phyloP scores from a whole-genome alignment of 2,329 filamentous ascomycete genomes.

The Xylariomycetidae sp. region DNA sequence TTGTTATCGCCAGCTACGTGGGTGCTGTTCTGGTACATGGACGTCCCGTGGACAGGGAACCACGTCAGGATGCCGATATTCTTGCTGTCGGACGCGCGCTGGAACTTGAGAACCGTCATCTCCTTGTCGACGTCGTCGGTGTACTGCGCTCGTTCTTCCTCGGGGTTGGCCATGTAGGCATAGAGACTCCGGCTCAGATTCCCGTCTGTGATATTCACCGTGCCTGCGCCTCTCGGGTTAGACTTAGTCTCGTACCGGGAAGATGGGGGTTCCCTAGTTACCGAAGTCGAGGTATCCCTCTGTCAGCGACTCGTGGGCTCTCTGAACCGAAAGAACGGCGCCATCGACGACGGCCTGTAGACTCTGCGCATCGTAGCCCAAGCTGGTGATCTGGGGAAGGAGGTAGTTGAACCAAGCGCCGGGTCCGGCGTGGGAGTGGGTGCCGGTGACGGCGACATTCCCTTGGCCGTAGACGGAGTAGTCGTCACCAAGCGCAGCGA shows the following conservation, averaged over 20 bases:
- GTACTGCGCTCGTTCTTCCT: slow-evolving; percentile 65
- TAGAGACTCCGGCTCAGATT: slow-evolving; percentile 83
- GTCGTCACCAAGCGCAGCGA: slow-evolving; percentile 62
- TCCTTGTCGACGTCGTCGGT: slow-evolving; percentile 63
- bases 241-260: background rate
- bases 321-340: slow-evolving; percentile 70
- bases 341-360: slow-evolving; percentile 86
- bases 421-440: slow-evolving; percentile 85
- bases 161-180: slow-evolving; percentile 79
- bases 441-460: slow-evolving; percentile 86
- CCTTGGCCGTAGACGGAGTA: slow-evolving; percentile 71
- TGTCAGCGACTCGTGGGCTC: slow-evolving; percentile 67
- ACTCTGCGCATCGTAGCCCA: slow-evolving; percentile 80
- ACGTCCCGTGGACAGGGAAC: slow-evolving; percentile 89
- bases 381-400: slow-evolving; percentile 80
- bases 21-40: slow-evolving; percentile 85
- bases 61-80: slow-evolving; percentile 80
- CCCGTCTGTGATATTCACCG: slow-evolving; percentile 60
- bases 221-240: slow-evolving; percentile 19
- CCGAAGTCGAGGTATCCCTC: slow-evolving; percentile 66
- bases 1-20: slow-evolving; percentile 90
- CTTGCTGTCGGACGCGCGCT: slow-evolving; percentile 64
- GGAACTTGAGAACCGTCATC: slow-evolving; percentile 73
- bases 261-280: slow-evolving; percentile 3
- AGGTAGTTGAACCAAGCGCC: slow-evolving; percentile 92